Conservation (phyloP, 2,329 filamentous ascomycete species). For the Macrophomina phaseolina region DNA sequence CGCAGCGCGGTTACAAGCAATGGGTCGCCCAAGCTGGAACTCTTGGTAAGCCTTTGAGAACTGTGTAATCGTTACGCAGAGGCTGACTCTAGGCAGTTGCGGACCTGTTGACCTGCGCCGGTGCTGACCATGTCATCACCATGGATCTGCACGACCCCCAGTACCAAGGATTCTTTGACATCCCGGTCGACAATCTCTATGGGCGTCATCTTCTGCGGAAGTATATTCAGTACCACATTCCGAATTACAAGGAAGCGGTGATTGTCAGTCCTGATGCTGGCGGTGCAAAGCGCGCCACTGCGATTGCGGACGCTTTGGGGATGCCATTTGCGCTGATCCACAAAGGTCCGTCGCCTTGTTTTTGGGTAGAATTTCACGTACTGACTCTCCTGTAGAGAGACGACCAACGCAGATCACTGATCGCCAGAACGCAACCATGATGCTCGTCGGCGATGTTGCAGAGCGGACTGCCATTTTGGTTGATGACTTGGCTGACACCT, state of each 20-base stretch:
- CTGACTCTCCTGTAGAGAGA: slow-evolving; percentile 66
- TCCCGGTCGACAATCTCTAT: slow-evolving; percentile 97
- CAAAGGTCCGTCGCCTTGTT: slow-evolving; percentile 63
- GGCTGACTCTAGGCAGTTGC: slow-evolving; percentile 59
- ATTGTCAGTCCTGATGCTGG: slow-evolving; percentile 96
- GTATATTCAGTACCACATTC: slow-evolving; percentile 79
- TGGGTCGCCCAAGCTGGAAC: slow-evolving; percentile 98
- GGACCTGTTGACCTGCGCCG: slow-evolving; percentile 91
- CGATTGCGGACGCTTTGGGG: slow-evolving; percentile 89
- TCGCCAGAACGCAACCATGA: slow-evolving; percentile 83
- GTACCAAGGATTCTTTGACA: slow-evolving; percentile 99
- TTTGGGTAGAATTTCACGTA: not conserved
- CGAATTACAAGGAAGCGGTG: slow-evolving; percentile 82
- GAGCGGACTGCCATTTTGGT: slow-evolving; percentile 86
- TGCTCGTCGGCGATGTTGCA: slow-evolving; percentile 86
- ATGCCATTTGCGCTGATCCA: slow-evolving; percentile 98
- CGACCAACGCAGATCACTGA: slow-evolving; percentile 87
- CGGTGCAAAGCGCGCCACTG: slow-evolving; percentile 93
- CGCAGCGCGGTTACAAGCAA: slow-evolving; percentile 93
- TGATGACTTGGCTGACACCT: slow-evolving; percentile 94
- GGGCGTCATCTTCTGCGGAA: slow-evolving; percentile 74
- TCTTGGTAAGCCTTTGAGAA: slow-evolving; percentile 54
- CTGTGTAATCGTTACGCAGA: not conserved
- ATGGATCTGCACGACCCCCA: slow-evolving; percentile 97
- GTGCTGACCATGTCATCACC: slow-evolving; percentile 95